Evolutionary conservation across 2,329 filamentous ascomycete genomes (phyloP).

Genomic region (Pseudocercospora musae): DNA sequence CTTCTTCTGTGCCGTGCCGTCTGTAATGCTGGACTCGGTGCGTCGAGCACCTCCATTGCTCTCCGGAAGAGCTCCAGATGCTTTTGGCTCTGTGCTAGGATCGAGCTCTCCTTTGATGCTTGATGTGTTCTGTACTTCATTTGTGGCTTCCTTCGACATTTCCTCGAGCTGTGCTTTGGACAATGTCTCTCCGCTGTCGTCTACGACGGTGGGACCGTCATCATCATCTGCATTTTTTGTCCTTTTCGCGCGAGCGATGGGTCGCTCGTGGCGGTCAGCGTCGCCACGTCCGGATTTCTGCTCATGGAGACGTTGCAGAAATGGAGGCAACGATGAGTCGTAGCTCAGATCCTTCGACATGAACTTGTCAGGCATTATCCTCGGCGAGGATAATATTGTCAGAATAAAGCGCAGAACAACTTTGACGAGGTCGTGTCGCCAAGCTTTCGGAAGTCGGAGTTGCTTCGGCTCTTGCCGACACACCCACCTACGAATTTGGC

Average conservation of each 20-base stretch:
- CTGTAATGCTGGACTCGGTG: conserved; percentile 20
- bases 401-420: not conserved
- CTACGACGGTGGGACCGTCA: conserved; percentile 72
- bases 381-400: not conserved
- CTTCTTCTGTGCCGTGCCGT: conserved; percentile 34
- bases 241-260: conserved; percentile 46
- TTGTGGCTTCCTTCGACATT: conserved; percentile 29
- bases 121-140: conserved; percentile 8
- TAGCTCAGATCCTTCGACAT: conserved; percentile 66
- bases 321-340: conserved; percentile 51
- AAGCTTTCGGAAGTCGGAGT: not conserved
- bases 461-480: conserved; percentile 2
- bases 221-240: conserved; percentile 67
- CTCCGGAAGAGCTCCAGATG: conserved; percentile 26
- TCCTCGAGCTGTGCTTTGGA: conserved; percentile 52
- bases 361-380: conserved; percentile 48
- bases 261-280: conserved; percentile 44
- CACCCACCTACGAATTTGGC: not conserved
- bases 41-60: conserved; percentile 8
- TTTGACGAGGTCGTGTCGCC: not conserved
- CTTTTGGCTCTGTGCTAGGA: conserved; percentile 17
- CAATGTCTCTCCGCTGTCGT: conserved; percentile 63
- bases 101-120: conserved; percentile 26
- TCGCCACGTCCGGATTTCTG: conserved; percentile 51
- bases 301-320: conserved; percentile 48